Base-by-base conservation (phyloP, 495 filamentous ascomycete species). In the Neurospora discreta region DNA sequence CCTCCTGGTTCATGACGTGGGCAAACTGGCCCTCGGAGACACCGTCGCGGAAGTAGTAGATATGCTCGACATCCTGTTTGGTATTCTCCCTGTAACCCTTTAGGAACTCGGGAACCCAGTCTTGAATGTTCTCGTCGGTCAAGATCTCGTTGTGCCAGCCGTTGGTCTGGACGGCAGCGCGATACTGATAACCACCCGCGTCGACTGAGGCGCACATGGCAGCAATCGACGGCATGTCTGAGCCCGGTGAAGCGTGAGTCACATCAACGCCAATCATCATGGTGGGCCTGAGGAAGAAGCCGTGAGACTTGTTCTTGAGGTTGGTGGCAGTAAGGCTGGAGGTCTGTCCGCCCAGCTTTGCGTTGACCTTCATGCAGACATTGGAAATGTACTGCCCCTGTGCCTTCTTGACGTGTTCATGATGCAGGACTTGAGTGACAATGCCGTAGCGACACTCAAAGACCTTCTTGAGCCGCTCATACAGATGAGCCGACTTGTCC, bases 21-120 rank as follows among this genome's bases (percentile, higher is more conserved):
- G 84, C 75, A 73, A 91, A 97, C 80, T 98, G 91, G 1, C 91
- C 92, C 71, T 95, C 92, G 1, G 91, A 94, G 6, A 98, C 93
- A 77, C 95, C 95, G 76, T 99, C 95, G 20, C 95, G 94, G 83
- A 98, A 91, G 80, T 97, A 98, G 78, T 96, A 92, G 70, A 99
- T 85, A 41, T 93, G 86, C 43, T 86, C 68, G 0, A 93, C 93
- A 5, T 80, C 72, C n/a, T n/a, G n/a, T 7, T 2, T 16, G 11
- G 75, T 70, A 3, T 85, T 83, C 60, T 90, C 82, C n/a, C 83
- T 87, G 90, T 93, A 99, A 39, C 86, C 78, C 20, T 82, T 81
- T 13, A 92, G 77, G 39, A 96, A 81, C 6, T 85, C 87, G 0
- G 78, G 80, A 7, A 97, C 77, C 81, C 94, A 90, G 74, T 73